These are phyloP conservation scores for Pichia manshurica DNA, from an alignment of 805 yeast genomes.

Conservation along the genomic window DNA sequence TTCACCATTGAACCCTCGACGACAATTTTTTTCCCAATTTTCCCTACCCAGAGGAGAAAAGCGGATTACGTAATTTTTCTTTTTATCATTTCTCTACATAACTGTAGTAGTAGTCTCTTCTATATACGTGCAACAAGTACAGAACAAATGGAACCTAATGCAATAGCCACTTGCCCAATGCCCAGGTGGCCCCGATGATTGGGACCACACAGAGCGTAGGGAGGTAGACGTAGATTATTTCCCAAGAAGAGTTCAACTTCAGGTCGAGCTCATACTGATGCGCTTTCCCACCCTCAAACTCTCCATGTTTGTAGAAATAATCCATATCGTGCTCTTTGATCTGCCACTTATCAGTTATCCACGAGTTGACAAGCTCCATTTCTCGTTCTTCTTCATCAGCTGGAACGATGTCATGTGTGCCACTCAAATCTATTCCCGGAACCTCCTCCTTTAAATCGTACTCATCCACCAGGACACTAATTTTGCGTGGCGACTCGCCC, in stretches of 20 bases:
- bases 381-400: slow-evolving; percentile 36
- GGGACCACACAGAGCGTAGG: background rate
- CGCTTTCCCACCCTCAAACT: slow-evolving; percentile 33
- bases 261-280: slow-evolving; percentile 19
- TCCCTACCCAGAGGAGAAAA: too few species aligned
- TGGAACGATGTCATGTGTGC: slow-evolving; percentile 36
- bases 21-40: too few species aligned
- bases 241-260: slow-evolving; percentile 15
- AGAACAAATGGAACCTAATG: background rate
- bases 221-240: slow-evolving; percentile 1
- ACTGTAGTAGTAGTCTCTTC: too few species aligned
- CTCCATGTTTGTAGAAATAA: slow-evolving; percentile 50
- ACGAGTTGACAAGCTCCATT: slow-evolving; percentile 52
- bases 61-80: too few species aligned
- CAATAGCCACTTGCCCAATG: background rate
- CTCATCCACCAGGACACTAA: slow-evolving; percentile 61
- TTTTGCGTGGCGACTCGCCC: slow-evolving; percentile 66
- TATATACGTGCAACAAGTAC: too few species aligned
- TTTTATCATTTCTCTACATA: too few species aligned
- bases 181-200: background rate
- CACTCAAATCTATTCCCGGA: slow-evolving; percentile 33
- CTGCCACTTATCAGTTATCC: slow-evolving; percentile 72
- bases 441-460: slow-evolving; percentile 35
- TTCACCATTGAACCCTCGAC: too few species aligned
- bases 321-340: slow-evolving; percentile 72